Evolutionary conservation across 768 basidiomycete species (phyloP).

Genomic region (Cubamyces sp.): DNA sequence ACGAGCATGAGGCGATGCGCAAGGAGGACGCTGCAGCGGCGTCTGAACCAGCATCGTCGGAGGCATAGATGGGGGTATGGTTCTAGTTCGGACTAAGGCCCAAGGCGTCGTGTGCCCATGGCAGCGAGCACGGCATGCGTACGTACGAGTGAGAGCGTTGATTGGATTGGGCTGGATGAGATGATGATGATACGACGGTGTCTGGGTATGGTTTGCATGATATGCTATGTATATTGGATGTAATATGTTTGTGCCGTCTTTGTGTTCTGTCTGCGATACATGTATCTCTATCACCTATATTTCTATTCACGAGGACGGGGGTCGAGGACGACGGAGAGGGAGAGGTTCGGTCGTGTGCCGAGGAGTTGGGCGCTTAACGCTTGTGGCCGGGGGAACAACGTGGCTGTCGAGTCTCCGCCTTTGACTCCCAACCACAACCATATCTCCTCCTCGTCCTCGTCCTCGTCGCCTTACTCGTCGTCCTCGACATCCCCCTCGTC

Average conservation of each 20-base stretch:
- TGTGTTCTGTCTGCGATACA: constrained; percentile 7
- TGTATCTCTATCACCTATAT: constrained; percentile 7
- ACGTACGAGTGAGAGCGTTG: not conserved
- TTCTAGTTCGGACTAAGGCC: too few relatives aligned
- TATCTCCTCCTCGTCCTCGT: not conserved
- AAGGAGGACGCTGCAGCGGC: constrained; percentile 33
- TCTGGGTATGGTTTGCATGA: not conserved
- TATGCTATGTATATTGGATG: constrained; percentile 11
- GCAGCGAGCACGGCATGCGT: too few relatives aligned
- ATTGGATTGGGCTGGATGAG: not conserved
- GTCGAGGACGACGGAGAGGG: too few relatives aligned
- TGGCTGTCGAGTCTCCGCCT: not conserved
- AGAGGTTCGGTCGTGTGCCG: not conserved
- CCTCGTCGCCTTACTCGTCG: constrained; percentile 3
- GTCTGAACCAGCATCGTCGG: not conserved
- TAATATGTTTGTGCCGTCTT: not conserved
- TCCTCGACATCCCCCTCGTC: not conserved
- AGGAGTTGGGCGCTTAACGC: not conserved
- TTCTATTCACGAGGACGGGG: not conserved
- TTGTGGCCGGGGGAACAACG: constrained; percentile 1
- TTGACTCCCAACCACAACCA: too few relatives aligned
- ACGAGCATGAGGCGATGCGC: constrained; percentile 65
- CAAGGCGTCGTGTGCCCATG: too few relatives aligned
- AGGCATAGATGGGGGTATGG: not conserved
- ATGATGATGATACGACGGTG: not conserved